Evolutionary conservation across 164 flowering plant genomes (phyloP), one percentile per base, ranked within the genome.

Genomic region (Vitis cinerea): DNA sequence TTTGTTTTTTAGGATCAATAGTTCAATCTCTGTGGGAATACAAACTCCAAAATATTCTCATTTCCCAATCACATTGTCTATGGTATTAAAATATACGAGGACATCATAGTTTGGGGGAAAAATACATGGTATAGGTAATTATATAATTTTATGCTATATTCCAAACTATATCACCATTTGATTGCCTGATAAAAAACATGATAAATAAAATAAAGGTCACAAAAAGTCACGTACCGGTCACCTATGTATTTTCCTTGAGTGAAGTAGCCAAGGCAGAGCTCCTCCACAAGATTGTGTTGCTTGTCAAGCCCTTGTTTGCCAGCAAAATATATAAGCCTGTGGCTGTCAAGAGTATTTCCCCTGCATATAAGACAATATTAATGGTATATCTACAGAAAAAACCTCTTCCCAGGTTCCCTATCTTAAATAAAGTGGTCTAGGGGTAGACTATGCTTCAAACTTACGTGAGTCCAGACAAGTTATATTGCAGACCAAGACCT

Each of bases 261-360:
- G 78, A 91, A 91, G 81, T 93, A 95, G 65, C 92, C 95, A 70
- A 87, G 76, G 67, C 65, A 75, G 27, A 95, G 76, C 77, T 93
- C 98, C 75, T 95, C 97, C 62, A 83, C 92, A 66, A 95, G 93
- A 63, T 85, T 74, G 76, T 91, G 88, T 72, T 95, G 98, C 87
- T 91, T 95, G 65, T 90, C 89, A 50, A 72, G 62, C 63, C 88
- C 89, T 71, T 93, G 93, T 49, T 77, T 73, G 50, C 88, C 94
- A 50, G 98, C 94, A 77, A 83, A 86, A 65, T 82, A 79, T 66
- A 95, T 82, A 61, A 93, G 87, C 78, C 97, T 86, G 78, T 95
- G 99, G 78, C 99, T 93, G 56, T 93, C 97, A 58, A 93, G 50
- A 66, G 91, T 84, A 70, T 78, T 91, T 72, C 99, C 99, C 79